These are phyloP conservation scores for Phytophthora idaei DNA, from an alignment of 352 stramenopile species.

Conservation along the genomic window DNA sequence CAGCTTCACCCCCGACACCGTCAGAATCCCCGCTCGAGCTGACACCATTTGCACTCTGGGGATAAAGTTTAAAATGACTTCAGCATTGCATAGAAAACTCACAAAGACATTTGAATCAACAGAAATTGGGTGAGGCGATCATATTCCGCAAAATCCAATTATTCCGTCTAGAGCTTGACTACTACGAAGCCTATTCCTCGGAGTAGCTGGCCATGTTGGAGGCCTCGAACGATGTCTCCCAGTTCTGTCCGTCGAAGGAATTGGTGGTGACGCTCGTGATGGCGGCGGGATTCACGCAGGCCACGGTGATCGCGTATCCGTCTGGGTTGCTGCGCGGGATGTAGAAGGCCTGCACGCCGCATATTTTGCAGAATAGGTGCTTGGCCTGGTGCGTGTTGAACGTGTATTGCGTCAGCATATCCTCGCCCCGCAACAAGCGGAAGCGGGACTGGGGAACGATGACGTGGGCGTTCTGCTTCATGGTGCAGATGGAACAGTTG, in stretches of 20 bases:
- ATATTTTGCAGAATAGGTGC: constrained; percentile 83
- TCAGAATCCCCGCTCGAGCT: not conserved
- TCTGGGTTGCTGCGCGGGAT: constrained; percentile 84
- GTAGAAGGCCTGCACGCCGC: constrained; percentile 85
- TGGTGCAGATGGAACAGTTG: constrained; percentile 86
- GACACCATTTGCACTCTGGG: not conserved
- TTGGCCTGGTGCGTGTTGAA: constrained; percentile 83
- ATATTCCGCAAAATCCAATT: not conserved
- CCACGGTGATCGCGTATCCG: constrained; percentile 73
- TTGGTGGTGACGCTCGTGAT: constrained; percentile 61
- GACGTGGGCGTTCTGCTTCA: constrained; percentile 81
- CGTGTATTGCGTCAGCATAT: constrained; percentile 74
- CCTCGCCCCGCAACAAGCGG: constrained; percentile 46
- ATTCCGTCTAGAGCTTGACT: not conserved
- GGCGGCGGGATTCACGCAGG: constrained; percentile 62
- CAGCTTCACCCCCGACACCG: not conserved
- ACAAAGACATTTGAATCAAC: too few relatives aligned
- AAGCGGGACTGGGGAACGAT: constrained; percentile 69
- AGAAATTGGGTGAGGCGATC: too few relatives aligned
- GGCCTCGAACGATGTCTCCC: constrained; percentile 43
- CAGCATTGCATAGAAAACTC: not conserved
- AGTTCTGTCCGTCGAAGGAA: constrained; percentile 80
- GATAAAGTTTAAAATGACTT: not conserved
- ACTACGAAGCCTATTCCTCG: constrained; percentile 10
- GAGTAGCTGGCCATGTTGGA: constrained; percentile 22